Evolutionary conservation across 2,329 filamentous ascomycete species (phyloP), one percentile per base, ranked within the genome.

Genomic region (Alternaria longipes): DNA sequence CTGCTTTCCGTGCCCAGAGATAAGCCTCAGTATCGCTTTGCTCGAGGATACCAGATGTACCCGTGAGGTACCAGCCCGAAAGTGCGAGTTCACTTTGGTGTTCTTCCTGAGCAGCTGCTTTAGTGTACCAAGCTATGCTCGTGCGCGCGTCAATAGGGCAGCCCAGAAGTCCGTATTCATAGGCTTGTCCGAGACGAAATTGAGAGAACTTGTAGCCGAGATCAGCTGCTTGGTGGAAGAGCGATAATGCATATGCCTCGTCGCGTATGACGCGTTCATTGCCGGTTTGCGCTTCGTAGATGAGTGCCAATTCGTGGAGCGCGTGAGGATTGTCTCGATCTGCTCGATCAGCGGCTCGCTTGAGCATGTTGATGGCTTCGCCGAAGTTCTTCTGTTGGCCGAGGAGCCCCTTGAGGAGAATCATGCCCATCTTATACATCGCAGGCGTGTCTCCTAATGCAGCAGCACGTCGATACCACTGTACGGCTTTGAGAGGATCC

Each of bases 381-480:
- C 91, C 87, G 3, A 92, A 87, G 74, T 96, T 97, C 74, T 85
- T 88, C 24, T 85, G 86, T 76, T 98, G 94, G 4, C 94, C 94
- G n/a, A 99, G 86, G 28, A 98, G 84, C 11, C 94, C 95, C 79
- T 98, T 98, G 56, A 98, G 86, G 63, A 92, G 83, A 67, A 99
- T 97, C 90, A 97, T 97, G 60, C 95, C 95, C 80, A 98, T 89
- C 80, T 99, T 99, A 83, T 97, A 99, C 93, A 98, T 97, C 30
- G 94, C 95, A 0, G 94, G 91, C 2, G 91, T 90, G 74, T 99
- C 94, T 3, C 95, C 94, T 3, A 98, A 84, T 12, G 91, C 90
- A 11, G 95, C 94, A 7, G 95, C 93, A 44, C 94, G 91, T 77
- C 94, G 93, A 80, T 99, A 99, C 95, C 95, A 99, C 78, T 98